Percentiles rank a stretch among this genome's conserved stretches.
phyloP scores from a whole-genome alignment of 345 rosid genomes.

The Arabidopsis suecica region DNA sequence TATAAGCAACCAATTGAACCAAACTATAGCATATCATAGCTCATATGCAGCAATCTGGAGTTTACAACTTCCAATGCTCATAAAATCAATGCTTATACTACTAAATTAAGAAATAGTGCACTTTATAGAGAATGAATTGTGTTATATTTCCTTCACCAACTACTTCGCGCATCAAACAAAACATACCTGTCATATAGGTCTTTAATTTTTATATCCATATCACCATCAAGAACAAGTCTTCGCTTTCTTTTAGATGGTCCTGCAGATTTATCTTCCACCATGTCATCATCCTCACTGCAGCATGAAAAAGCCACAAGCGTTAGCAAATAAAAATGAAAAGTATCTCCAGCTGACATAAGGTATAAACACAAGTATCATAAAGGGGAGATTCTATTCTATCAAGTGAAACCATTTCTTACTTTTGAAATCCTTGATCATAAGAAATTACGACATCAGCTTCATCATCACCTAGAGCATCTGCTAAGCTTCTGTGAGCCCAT shows the following conservation, averaged over 20 bases:
- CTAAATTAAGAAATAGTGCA: conserved; percentile 15
- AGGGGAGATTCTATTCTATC: conserved; percentile 12
- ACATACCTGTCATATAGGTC: conserved; percentile 78
- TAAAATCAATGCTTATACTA: conserved; percentile 20
- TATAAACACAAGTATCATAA: background rate
- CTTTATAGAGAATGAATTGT: background rate
- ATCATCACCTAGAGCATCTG: conserved; percentile 98
- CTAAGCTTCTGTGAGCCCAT: conserved; percentile 76
- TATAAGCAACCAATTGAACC: conserved; percentile 37
- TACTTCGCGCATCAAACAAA: conserved; percentile 11
- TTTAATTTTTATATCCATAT: conserved; percentile 62
- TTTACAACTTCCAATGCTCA: conserved; percentile 17
- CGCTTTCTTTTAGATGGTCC: conserved; percentile 60
- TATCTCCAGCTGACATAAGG: conserved; percentile 15
- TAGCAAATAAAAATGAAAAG: conserved; percentile 15
- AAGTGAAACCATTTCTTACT: conserved; percentile 50
- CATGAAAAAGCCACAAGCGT: conserved; percentile 34
- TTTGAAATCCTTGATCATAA: conserved; percentile 57
- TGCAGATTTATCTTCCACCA: conserved; percentile 51
- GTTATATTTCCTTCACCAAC: conserved; percentile 12
- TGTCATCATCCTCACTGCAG: conserved; percentile 52
- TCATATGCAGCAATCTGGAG: conserved; percentile 5
- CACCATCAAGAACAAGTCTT: conserved; percentile 65
- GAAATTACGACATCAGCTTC: conserved; percentile 91
- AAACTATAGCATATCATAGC: background rate